Evolutionary conservation across 2,329 filamentous ascomycete genomes (phyloP).

Genomic region (Taxawa tesnikishii): DNA sequence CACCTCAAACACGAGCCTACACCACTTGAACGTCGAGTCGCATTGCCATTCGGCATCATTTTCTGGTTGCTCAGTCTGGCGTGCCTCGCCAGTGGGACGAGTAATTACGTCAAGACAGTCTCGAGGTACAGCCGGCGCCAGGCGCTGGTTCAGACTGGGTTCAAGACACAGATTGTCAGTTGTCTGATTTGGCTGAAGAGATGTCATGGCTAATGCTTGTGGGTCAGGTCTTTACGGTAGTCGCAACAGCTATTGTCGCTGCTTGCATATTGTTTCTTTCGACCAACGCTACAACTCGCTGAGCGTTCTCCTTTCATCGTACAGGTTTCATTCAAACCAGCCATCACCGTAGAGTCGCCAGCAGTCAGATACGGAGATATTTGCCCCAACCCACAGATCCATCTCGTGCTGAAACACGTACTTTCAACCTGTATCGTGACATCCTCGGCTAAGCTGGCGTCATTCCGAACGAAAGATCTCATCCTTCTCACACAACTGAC

Average conservation of each 20-base stretch:
- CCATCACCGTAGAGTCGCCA: too few species aligned
- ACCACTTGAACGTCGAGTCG: conserved; percentile 59
- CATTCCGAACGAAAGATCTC: too few species aligned
- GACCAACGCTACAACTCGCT: too few species aligned
- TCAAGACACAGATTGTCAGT: conserved; percentile 76
- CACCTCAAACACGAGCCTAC: conserved; percentile 69
- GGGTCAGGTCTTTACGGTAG: conserved; percentile 47
- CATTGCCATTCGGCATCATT: conserved; percentile 70
- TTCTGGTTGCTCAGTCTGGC: conserved; percentile 76
- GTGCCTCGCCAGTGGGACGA: conserved; percentile 66
- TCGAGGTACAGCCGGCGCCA: conserved; percentile 66
- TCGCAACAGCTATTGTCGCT: conserved; percentile 51
- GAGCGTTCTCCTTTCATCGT: too few species aligned
- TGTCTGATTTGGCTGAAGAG: conserved; percentile 5
- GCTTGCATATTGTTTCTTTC: conserved; percentile 52
- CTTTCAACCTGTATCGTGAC: too few species aligned
- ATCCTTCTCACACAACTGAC: too few species aligned
- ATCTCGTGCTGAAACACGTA: too few species aligned
- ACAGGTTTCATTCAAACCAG: too few species aligned
- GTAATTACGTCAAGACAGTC: conserved; percentile 77
- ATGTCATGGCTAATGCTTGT: background rate
- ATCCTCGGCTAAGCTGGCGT: too few species aligned
- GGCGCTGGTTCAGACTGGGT: conserved; percentile 84
- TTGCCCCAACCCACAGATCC: too few species aligned
- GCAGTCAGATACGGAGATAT: too few species aligned